phyloP scores from a whole-genome alignment of 352 stramenopile genomes.

The Pythium sp. region DNA sequence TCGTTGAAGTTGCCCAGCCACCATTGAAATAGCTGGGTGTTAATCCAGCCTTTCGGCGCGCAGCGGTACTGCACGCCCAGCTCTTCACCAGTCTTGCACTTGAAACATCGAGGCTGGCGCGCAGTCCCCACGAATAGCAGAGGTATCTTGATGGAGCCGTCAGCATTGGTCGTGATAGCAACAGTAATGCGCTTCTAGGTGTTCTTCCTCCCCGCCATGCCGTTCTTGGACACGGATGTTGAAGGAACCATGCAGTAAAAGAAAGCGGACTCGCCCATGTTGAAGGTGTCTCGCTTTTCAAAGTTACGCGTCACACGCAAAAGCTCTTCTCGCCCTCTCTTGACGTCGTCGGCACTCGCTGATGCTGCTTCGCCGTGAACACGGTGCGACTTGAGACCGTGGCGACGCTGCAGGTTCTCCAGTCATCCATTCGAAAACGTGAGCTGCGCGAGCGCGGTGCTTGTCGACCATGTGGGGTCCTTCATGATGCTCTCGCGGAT shows the following conservation, averaged over 20 bases:
- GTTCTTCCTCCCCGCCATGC: slow-evolving; percentile 1
- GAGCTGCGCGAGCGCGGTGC: too few species aligned
- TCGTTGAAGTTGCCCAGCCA: neutral
- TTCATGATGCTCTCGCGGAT: neutral
- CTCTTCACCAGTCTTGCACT: too few species aligned
- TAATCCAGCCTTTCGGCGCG: neutral
- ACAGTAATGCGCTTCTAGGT: neutral
- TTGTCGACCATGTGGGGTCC: too few species aligned
- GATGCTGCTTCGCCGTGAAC: too few species aligned
- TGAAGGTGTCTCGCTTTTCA: slow-evolving; percentile 3
- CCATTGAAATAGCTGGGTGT: neutral
- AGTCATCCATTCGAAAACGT: too few species aligned
- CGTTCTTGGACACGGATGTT: slow-evolving; percentile 2
- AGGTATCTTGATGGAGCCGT: too few species aligned
- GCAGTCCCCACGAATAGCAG: too few species aligned
- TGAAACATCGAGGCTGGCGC: too few species aligned
- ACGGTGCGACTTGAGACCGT: too few species aligned
- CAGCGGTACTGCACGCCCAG: neutral
- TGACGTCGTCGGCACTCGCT: slow-evolving; percentile 1
- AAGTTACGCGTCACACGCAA: neutral
- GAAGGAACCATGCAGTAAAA: slow-evolving; percentile 4
- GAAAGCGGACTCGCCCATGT: slow-evolving; percentile 5
- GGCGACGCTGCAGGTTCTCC: too few species aligned
- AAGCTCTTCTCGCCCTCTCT: slow-evolving; percentile 6
- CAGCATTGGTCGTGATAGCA: too few species aligned